Conservation (phyloP, 1,139 yeast species). For the Scheffersomyces illinoinensis region DNA sequence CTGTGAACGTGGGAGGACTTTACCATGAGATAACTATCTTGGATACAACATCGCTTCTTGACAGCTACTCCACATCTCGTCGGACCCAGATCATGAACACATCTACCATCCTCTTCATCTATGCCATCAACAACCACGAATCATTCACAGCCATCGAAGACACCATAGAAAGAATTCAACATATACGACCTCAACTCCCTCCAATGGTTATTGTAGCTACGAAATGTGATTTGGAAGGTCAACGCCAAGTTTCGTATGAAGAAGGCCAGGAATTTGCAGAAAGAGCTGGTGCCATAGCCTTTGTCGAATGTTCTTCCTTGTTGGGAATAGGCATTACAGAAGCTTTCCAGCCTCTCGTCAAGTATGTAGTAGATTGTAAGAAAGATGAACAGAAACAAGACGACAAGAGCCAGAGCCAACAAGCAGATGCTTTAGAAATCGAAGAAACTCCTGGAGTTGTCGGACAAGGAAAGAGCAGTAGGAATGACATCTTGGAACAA, state of each 20-base stretch:
- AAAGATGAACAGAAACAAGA: neutral
- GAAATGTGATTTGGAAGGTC: slow-evolving; percentile 27
- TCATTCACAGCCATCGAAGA: slow-evolving; percentile 34
- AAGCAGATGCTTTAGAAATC: neutral
- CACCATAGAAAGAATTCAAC: slow-evolving; percentile 19
- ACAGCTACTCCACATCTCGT: slow-evolving; percentile 28
- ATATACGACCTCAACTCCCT: slow-evolving; percentile 23
- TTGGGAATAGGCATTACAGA: slow-evolving; percentile 23
- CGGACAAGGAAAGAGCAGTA: neutral
- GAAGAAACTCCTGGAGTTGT: neutral
- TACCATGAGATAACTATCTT: slow-evolving; percentile 29
- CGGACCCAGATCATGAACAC: slow-evolving; percentile 32
- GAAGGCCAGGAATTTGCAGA: slow-evolving; percentile 32
- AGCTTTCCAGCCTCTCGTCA: slow-evolving; percentile 29
- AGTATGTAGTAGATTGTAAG: neutral
- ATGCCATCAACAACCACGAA: slow-evolving; percentile 26
- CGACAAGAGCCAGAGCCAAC: neutral
- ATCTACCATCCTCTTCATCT: slow-evolving; percentile 30
- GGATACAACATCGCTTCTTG: slow-evolving; percentile 25
- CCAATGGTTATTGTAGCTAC: slow-evolving; percentile 35
- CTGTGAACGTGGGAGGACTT: slow-evolving; percentile 12
- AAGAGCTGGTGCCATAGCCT: slow-evolving; percentile 27
- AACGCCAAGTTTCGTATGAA: slow-evolving; percentile 27
- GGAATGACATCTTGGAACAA: neutral
- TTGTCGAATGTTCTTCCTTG: slow-evolving; percentile 32